Conservation (phyloP, 176 grass and related monocot species). For the Oryza punctata region DNA sequence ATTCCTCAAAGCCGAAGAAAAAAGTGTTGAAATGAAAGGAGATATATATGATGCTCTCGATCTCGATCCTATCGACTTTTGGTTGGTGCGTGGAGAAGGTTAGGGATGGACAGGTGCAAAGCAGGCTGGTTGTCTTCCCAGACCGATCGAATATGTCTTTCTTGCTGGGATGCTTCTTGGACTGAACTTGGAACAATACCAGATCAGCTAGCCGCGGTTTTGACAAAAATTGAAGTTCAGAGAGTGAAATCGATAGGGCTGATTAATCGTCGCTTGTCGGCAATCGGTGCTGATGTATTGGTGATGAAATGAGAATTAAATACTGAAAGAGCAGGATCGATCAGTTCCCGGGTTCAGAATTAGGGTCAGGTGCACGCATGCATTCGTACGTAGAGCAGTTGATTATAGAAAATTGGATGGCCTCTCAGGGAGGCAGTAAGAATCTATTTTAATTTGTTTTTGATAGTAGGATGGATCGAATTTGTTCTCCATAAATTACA, state of each 20-base stretch:
- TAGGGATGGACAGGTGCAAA: background rate
- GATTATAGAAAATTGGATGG: background rate
- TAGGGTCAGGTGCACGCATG: background rate
- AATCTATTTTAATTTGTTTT: no score
- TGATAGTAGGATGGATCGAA: no score
- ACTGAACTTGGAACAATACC: background rate
- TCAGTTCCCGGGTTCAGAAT: background rate
- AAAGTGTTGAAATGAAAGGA: background rate
- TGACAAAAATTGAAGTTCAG: background rate
- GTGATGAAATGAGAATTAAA: background rate
- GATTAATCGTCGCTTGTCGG: constrained; percentile 28
- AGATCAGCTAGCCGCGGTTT: background rate
- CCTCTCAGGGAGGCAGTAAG: background rate
- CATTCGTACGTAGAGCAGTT: no score
- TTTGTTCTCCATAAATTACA: background rate
- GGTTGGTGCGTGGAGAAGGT: background rate
- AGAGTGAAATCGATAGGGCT: background rate
- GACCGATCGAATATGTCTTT: background rate
- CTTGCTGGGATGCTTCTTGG: background rate
- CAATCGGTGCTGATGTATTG: background rate
- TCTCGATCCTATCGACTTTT: background rate
- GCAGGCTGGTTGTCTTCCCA: background rate
- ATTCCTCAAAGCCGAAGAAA: background rate
- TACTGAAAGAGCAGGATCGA: background rate
- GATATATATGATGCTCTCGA: background rate